phyloP scores from a whole-genome alignment of 2,329 filamentous ascomycete genomes.

The Claviceps sp. region DNA sequence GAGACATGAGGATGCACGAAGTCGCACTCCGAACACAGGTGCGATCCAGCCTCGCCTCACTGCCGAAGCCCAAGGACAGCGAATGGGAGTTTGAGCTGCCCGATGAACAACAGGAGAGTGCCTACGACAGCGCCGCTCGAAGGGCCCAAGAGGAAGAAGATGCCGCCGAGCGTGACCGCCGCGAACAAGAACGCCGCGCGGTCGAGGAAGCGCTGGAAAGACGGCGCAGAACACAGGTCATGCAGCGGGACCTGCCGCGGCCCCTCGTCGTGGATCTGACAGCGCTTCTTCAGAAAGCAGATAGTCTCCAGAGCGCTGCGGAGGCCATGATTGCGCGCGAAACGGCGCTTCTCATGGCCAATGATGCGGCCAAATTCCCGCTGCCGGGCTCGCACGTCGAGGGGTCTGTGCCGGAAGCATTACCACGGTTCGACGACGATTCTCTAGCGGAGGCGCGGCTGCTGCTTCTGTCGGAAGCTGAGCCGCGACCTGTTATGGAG shows the following conservation, averaged over 20 bases:
- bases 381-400: conserved; percentile 53
- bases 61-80: conserved; percentile 84
- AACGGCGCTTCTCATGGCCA: conserved; percentile 63
- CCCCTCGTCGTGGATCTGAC: conserved; percentile 60
- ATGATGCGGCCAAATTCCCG: conserved; percentile 66
- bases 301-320: conserved; percentile 47
- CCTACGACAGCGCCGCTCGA: conserved; percentile 14
- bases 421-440: conserved; percentile 57
- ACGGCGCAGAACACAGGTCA: conserved; percentile 75
- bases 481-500: conserved; percentile 31
- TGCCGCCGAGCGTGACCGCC: conserved; percentile 61
- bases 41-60: conserved; percentile 57
- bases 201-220: conserved; percentile 66
- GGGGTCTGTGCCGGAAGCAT: conserved; percentile 41
- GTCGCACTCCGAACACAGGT: conserved; percentile 55
- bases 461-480: conserved; percentile 60
- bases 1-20: conserved; percentile 60
- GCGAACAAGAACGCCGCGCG: conserved; percentile 60
- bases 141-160: conserved; percentile 43
- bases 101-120: conserved; percentile 58
- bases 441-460: conserved; percentile 62
- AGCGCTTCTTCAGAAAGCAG: conserved; percentile 50
- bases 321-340: conserved; percentile 61
- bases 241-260: conserved; percentile 71
- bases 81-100: conserved; percentile 92